Base-by-base conservation (phyloP, 805 yeast species). In the Starmerella bombi region DNA sequence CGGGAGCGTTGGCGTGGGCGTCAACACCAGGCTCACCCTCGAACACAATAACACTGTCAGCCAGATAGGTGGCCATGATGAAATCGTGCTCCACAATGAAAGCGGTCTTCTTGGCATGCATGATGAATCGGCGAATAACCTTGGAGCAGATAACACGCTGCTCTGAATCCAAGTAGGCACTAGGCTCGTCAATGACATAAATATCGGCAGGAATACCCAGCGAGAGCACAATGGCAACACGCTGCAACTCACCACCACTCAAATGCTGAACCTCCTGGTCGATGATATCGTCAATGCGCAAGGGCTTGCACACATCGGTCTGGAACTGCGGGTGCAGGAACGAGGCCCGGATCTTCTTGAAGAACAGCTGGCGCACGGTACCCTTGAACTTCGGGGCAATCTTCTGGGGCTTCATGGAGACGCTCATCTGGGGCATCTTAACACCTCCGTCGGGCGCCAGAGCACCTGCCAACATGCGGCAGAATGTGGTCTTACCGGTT, bases 51-150 rank as follows among this genome's bases (percentile, higher is more conserved):
- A 91, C 99, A 59, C 93, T 76, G 66, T 91, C 99, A 49, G 99
- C 98, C 71, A 91, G 74, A 63, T 91, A 91, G 15, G 99, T 91
- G 50, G 98, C 97, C 99, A 91, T 91, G 70, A 91, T 91, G 74
- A 91, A 91, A 74, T 91, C 99, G 77, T 91, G 99, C 78, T 91
- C 99, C 44, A 91, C 99, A 56, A 91, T 71, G 63, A 91, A 91
- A n/a, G 99, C 98, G 34, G 97, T 88, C 73, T 88, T 91, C 71
- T 88, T 86, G 54, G 95, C 75, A 61, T 91, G 98, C 61, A 91
- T 69, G 58, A 91, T 82, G 60, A 85, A 91, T 65, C 95, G 80
- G 74, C 95, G 81, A 56, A 91, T 91, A 53, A 91, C 98, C 71
- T 91, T 91, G 39, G 98, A 82, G 72, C 98, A 91, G 53, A 91